Conservation (phyloP, 139 green algal species). For the Chlamydomonas schloesseri region DNA sequence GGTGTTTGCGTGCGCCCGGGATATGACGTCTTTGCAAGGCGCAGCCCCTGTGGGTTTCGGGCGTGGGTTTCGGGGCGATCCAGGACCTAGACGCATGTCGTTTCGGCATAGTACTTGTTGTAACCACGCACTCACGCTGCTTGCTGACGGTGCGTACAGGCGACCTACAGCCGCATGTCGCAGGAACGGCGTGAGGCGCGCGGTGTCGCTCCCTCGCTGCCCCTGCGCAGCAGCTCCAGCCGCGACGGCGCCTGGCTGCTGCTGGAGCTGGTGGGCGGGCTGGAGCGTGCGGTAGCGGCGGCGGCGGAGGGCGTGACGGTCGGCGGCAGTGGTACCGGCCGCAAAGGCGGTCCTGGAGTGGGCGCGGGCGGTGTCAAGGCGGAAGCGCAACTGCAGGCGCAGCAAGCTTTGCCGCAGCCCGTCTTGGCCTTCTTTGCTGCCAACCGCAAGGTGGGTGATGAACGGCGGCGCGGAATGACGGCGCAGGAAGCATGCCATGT, state of each 20-base stretch:
- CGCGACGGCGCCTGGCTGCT: conserved; percentile 32
- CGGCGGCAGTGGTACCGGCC: too few species aligned
- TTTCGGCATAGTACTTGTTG: too few species aligned
- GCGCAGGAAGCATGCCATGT: too few species aligned
- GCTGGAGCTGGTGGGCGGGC: conserved; percentile 59
- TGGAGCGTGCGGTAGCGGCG: conserved; percentile 55
- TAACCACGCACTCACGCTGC: too few species aligned
- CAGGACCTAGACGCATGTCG: too few species aligned
- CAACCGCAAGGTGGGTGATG: conserved; percentile 66
- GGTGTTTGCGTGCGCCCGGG: too few species aligned
- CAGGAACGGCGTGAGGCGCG: conserved; percentile 29
- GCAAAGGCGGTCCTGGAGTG: background rate
- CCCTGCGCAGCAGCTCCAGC: background rate
- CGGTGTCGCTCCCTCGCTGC: background rate
- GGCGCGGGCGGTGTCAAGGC: too few species aligned
- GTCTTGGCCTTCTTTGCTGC: conserved; percentile 65
- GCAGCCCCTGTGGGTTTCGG: too few species aligned
- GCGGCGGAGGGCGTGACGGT: conserved; percentile 43
- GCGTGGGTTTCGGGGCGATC: too few species aligned
- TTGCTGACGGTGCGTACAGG: too few species aligned
- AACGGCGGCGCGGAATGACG: too few species aligned
- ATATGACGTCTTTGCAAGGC: too few species aligned
- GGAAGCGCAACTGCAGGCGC: background rate
- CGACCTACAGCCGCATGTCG: conserved; percentile 26
- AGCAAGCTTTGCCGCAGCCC: conserved; percentile 6